phyloP scores from a whole-genome alignment of 805 yeast genomes.

The Zygotorulaspora danielsina region DNA sequence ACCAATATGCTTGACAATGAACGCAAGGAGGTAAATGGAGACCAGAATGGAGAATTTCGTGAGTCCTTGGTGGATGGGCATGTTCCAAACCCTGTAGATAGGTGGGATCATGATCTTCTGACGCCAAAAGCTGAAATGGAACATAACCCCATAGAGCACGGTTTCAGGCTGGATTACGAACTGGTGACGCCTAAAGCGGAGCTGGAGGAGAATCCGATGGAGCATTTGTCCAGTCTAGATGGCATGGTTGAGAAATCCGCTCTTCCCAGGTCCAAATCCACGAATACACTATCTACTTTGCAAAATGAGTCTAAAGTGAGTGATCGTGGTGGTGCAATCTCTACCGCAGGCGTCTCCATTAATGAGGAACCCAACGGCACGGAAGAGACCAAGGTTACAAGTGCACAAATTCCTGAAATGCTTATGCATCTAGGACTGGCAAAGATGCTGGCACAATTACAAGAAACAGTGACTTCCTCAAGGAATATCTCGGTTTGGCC shows the following conservation, averaged over 20 bases:
- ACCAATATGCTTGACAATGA: conserved; percentile 10
- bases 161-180: not conserved
- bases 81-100: not conserved
- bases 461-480: conserved; percentile 52
- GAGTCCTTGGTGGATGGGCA: not conserved
- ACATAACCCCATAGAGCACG: not conserved
- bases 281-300: conserved; percentile 13
- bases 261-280: conserved; percentile 13
- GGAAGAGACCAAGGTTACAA: conserved; percentile 4
- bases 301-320: conserved; percentile 8
- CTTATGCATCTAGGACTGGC: conserved; percentile 59
- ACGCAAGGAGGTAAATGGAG: conserved; percentile 7
- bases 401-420: conserved; percentile 37
- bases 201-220: conserved; percentile 11
- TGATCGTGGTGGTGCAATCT: conserved; percentile 12
- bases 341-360: conserved; percentile 8
- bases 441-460: conserved; percentile 49
- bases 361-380: conserved; percentile 1
- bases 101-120: conserved; percentile 6
- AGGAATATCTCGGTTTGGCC: conserved; percentile 73
- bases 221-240: conserved; percentile 9
- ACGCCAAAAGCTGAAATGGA: conserved; percentile 4
- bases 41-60: not conserved
- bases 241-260: conserved; percentile 7
- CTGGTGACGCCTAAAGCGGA: conserved; percentile 9